Percentiles rank a stretch among this genome's conserved stretches.
Conservation (phyloP, 1,284 basidiomycete species). For the Ceratobasidium sp. region DNA sequence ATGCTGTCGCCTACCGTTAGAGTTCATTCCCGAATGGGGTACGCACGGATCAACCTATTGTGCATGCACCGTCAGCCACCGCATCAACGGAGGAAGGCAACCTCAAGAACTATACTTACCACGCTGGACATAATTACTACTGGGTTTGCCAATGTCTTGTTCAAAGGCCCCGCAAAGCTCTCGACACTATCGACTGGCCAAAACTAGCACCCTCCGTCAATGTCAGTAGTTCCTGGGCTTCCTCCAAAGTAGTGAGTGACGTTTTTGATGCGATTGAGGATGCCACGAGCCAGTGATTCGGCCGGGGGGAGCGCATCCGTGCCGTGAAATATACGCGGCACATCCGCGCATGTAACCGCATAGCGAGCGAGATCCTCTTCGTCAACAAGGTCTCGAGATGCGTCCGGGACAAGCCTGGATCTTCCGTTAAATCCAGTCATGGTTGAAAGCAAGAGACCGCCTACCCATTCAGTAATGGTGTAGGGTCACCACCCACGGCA, state of each 20-base stretch:
- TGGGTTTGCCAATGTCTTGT: slow-evolving; percentile 28
- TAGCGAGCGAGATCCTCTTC: not conserved
- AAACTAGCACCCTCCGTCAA: slow-evolving; percentile 40
- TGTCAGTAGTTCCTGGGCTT: slow-evolving; percentile 26
- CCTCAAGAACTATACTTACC: slow-evolving; percentile 38
- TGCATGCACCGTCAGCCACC: not conserved
- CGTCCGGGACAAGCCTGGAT: not conserved
- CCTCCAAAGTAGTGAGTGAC: slow-evolving; percentile 29
- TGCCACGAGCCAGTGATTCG: slow-evolving; percentile 44
- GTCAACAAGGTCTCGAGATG: not conserved
- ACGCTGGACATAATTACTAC: slow-evolving; percentile 30
- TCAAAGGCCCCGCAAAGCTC: slow-evolving; percentile 39
- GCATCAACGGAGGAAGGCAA: not conserved
- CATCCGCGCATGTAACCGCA: slow-evolving; percentile 8
- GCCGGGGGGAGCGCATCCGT: not conserved
- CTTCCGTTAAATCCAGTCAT: not conserved
- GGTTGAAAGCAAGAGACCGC: not conserved
- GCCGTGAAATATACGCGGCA: not conserved
- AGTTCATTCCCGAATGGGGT: not conserved
- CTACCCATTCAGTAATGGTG: too few relatives aligned
- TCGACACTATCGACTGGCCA: slow-evolving; percentile 39
- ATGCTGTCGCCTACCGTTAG: not conserved
- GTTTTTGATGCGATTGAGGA: slow-evolving; percentile 8
- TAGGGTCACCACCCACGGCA: too few relatives aligned
- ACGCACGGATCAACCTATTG: not conserved